A percentile compares a stretch with the other conserved stretches of the same genome.
Evolutionary conservation across 257 asterid genomes (phyloP).

Genomic region (Solanum microdontum): DNA sequence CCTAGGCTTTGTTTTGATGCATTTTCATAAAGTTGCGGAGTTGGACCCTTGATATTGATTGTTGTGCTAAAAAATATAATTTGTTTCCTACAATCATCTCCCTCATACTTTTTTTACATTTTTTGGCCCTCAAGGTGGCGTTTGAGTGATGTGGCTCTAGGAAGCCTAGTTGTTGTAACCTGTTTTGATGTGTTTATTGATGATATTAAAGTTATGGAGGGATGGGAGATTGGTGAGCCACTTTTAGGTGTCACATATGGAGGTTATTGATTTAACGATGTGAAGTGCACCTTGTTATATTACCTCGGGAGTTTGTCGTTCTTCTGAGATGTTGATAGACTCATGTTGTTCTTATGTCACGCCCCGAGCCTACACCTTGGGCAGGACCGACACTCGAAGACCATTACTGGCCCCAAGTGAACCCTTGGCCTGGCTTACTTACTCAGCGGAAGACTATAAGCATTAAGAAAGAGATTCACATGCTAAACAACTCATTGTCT

Average conservation of each 20-base stretch:
- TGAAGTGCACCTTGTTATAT: background rate
- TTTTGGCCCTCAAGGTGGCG: background rate
- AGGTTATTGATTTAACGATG: background rate
- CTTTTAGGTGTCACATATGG: background rate
- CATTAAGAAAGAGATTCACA: too few relatives aligned
- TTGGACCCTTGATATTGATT: background rate
- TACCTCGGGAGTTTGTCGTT: background rate
- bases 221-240: background rate
- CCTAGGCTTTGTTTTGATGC: background rate
- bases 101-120: background rate
- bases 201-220: background rate
- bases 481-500: too few relatives aligned
- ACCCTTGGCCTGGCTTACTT: too few relatives aligned
- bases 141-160: background rate
- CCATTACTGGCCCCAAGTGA: too few relatives aligned
- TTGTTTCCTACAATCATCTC: background rate
- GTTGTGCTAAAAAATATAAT: too few relatives aligned
- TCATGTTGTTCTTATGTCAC: too few relatives aligned
- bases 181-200: background rate
- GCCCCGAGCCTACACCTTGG: too few relatives aligned
- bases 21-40: background rate
- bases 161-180: background rate
- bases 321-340: background rate
- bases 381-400: too few relatives aligned
- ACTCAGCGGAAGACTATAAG: too few relatives aligned